phyloP scores from a whole-genome alignment of 2,329 filamentous ascomycete genomes.

The Beauveria scarabaeidicola region DNA sequence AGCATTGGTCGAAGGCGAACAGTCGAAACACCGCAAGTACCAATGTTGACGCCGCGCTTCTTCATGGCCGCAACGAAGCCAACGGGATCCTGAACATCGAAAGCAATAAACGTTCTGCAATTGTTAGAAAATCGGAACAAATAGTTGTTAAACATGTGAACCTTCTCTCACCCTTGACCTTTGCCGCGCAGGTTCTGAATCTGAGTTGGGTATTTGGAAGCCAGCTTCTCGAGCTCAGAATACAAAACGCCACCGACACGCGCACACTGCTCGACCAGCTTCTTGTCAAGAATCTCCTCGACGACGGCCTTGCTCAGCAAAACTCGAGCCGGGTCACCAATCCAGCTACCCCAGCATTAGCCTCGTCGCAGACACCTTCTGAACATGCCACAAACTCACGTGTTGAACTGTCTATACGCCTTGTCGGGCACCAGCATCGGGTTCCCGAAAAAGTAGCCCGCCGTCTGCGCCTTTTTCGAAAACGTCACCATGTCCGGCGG shows the following conservation, averaged over 20 bases:
- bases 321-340: constrained; percentile 71
- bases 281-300: constrained; percentile 60
- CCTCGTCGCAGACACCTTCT: too few species aligned
- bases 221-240: constrained; percentile 52
- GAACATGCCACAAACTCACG: constrained; percentile 21
- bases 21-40: constrained; percentile 61
- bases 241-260: constrained; percentile 62
- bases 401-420: constrained; percentile 81
- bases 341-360: constrained; percentile 35
- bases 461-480: constrained; percentile 79
- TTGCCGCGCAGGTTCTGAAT: constrained; percentile 69
- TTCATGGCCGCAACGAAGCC: constrained; percentile 64
- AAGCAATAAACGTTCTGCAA: constrained; percentile 63
- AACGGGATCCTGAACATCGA: constrained; percentile 63
- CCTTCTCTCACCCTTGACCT: constrained; percentile 37
- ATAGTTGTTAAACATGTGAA: too few species aligned
- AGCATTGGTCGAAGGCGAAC: constrained; percentile 72
- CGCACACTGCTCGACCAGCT: constrained; percentile 58
- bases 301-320: constrained; percentile 72
- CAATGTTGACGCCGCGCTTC: constrained; percentile 65
- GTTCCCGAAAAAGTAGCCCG: constrained; percentile 75
- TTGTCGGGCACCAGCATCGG: constrained; percentile 67
- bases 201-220: constrained; percentile 57
- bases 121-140: too few species aligned
- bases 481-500: constrained; percentile 85